phyloP scores from a whole-genome alignment of 164 flowering plant genomes.

The Nymphaea colorata region DNA sequence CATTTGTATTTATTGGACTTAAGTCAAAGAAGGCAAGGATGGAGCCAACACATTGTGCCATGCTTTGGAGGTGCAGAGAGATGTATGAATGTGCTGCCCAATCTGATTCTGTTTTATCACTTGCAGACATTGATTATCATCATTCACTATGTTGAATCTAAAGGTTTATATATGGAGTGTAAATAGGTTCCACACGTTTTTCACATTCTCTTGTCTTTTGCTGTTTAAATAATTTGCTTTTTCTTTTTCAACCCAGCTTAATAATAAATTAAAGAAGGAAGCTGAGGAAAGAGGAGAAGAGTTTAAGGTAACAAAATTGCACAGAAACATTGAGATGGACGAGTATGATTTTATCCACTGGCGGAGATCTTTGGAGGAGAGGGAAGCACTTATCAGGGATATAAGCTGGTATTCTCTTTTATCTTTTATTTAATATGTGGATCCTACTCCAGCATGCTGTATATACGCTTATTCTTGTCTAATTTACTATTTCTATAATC shows the following conservation, averaged over 20 bases:
- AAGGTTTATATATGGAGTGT: no score
- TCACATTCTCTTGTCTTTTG: no score
- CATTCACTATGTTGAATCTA: no score
- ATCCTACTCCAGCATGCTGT: not conserved
- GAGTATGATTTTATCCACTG: constrained; percentile 92
- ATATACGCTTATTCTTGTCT: not conserved
- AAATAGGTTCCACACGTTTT: no score
- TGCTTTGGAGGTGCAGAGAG: no score
- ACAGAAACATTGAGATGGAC: constrained; percentile 88
- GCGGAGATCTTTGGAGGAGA: constrained; percentile 89
- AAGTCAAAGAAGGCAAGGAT: no score
- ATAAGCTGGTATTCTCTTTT: constrained; percentile 58
- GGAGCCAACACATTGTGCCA: no score
- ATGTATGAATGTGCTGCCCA: no score
- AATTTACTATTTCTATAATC: not conserved
- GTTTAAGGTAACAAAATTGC: constrained; percentile 52
- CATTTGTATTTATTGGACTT: no score
- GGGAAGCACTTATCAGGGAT: constrained; percentile 88
- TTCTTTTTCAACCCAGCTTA: constrained; percentile 26
- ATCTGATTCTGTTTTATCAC: no score
- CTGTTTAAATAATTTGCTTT: no score
- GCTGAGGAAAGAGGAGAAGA: constrained; percentile 69
- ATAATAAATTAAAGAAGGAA: constrained; percentile 46
- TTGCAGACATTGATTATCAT: no score
- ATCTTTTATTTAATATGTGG: not conserved